Evolutionary conservation across 2,329 filamentous ascomycete genomes (phyloP).

Genomic region (Botrytis byssoidea): DNA sequence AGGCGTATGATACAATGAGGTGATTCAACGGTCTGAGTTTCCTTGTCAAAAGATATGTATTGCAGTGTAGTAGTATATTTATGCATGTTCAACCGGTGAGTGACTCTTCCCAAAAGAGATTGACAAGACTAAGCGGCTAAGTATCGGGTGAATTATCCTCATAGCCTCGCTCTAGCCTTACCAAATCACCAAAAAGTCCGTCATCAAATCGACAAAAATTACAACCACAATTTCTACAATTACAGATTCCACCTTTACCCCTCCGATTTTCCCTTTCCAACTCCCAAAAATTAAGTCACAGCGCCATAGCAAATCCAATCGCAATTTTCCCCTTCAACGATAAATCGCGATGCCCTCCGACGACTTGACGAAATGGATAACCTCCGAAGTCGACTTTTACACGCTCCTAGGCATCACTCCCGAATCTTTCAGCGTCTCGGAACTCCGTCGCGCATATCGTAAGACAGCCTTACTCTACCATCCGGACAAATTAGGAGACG

Average conservation of each 20-base stretch:
- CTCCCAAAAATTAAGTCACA: neutral
- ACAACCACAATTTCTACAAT: neutral
- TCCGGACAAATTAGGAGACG: conserved; percentile 80
- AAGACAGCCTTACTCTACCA: conserved; percentile 87
- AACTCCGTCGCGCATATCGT: conserved; percentile 62
- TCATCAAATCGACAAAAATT: neutral
- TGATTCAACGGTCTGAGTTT: neutral
- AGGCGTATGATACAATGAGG: neutral
- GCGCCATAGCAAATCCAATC: neutral
- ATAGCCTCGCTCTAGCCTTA: neutral
- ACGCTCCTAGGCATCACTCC: conserved; percentile 35
- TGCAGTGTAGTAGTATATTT: neutral
- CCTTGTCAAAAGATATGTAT: neutral
- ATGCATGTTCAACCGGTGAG: neutral
- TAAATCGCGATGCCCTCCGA: conserved; percentile 35
- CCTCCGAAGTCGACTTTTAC: conserved; percentile 40
- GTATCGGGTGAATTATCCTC: neutral
- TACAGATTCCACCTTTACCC: conserved; percentile 2
- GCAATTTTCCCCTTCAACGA: neutral
- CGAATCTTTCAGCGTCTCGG: conserved; percentile 33
- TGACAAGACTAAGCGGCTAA: neutral
- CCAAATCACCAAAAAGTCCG: neutral
- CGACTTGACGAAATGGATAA: conserved; percentile 38
- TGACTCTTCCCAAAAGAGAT: neutral
- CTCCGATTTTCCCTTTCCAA: neutral